phyloP scores from a whole-genome alignment of 2,329 filamentous ascomycete genomes.

The Aspergillus luchuensis region DNA sequence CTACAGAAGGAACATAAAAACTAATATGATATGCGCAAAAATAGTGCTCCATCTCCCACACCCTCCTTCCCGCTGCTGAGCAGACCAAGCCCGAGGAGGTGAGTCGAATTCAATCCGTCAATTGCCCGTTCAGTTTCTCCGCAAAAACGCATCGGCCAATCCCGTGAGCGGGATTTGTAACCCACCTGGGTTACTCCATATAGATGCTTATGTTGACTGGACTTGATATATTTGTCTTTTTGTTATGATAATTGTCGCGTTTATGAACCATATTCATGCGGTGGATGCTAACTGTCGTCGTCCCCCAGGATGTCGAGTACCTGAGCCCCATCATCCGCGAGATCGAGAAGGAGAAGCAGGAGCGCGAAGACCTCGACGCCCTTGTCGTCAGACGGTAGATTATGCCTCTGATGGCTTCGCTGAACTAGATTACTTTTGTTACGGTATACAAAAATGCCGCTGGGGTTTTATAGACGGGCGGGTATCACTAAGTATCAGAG shows the following conservation, averaged over 20 bases:
- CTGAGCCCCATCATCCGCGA: slow-evolving; percentile 68
- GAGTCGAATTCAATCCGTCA: slow-evolving; percentile 30
- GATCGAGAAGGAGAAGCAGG: slow-evolving; percentile 67
- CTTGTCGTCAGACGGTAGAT: slow-evolving; percentile 59
- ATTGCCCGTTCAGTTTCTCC: slow-evolving; percentile 26
- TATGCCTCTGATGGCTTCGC: slow-evolving; percentile 8
- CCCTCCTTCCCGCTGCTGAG: slow-evolving; percentile 64
- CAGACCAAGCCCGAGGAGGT: slow-evolving; percentile 71
- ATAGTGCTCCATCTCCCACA: slow-evolving; percentile 67
- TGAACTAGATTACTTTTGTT: slow-evolving; percentile 16
- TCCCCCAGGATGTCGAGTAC: slow-evolving; percentile 64
- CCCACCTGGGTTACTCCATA: slow-evolving; percentile 11
- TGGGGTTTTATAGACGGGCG: slow-evolving; percentile 21
- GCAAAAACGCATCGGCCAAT: slow-evolving; percentile 36
- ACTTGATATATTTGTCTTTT: not conserved
- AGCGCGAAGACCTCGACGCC: slow-evolving; percentile 69
- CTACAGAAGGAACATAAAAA: slow-evolving; percentile 10
- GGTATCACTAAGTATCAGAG: slow-evolving; percentile 21
- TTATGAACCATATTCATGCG: no score
- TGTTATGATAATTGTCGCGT: not conserved
- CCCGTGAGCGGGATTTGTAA: slow-evolving; percentile 42
- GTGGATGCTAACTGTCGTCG: slow-evolving; percentile 9
- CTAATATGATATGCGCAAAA: slow-evolving; percentile 25
- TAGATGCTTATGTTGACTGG: not conserved
- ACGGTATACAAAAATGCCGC: slow-evolving; percentile 22